Evolutionary conservation across 1,284 basidiomycete species (phyloP), one percentile per base, ranked within the genome.

Genomic region (Cutaneotrichosporon sp.): DNA sequence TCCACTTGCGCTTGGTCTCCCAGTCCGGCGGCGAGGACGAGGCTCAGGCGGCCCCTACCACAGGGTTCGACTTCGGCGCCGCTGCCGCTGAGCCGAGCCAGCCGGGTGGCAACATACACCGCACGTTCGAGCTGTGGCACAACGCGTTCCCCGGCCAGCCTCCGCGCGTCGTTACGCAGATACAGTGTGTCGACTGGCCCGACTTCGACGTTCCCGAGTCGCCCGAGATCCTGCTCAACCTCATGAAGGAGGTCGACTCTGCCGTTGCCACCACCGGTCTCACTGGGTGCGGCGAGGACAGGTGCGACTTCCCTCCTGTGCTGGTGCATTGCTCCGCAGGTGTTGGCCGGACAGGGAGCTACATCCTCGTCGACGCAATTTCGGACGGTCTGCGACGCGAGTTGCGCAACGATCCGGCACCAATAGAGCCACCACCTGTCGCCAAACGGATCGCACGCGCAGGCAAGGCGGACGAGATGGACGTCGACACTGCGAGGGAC

Each of bases 131-230:
- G 57, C 82, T 95, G 46, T 82, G 82, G 36, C 86, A 92, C 71
- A 76, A 79, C 2, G 82, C 79, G 24, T 85, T 87, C 65, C 87
- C 89, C 0, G 78, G 83, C 16, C 81, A 84, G 14, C 82, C 84
- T 1, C 82, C 87, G 1, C 83, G 91, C 18, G 83, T 80, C 62
- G 70, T 82, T 38, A 69, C 74, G 1, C 93, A 97, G 72, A 81
- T 95, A 51, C 93, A 97, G 76, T 95, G 92, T 72, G 83, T 93
- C 53, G 87, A 88, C 33, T 97, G 93, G 93, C 91, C 92, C 2
- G 93, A 97, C 72, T 89, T 95, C 81, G 93, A 94, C 74, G 91
- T 97, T 3, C 93, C 94, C 1, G 87, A 89, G 10, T 86, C 90
- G 60, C 87, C 92, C 0, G 81, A 84, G 5, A 87, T 88, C 4